A percentile compares a stretch with the other conserved stretches of the same genome.
Conservation (phyloP, 2,329 filamentous ascomycete species). For the Alternaria brassicicola region DNA sequence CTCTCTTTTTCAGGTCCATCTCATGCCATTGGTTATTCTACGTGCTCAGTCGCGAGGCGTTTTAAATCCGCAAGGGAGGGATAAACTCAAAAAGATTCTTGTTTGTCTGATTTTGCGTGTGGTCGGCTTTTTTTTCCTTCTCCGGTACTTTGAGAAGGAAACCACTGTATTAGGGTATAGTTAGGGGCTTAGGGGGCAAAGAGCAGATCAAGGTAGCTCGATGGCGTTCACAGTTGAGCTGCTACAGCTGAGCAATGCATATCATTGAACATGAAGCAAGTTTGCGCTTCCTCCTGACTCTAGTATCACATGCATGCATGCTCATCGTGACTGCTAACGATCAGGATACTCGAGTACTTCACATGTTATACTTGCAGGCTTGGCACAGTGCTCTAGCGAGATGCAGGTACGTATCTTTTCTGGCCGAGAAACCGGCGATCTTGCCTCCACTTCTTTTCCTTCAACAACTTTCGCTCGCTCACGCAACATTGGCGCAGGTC, state of each 20-base stretch:
- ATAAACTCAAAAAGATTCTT: constrained; percentile 29
- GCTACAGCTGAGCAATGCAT: constrained; percentile 17
- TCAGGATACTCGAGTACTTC: background rate
- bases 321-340: background rate
- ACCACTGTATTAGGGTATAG: constrained; percentile 23
- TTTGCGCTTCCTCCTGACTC: background rate
- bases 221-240: constrained; percentile 10
- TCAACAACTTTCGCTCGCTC: background rate
- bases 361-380: background rate
- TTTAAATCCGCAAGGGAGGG: constrained; percentile 36
- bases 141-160: constrained; percentile 15
- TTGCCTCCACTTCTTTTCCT: background rate
- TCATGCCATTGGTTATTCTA: constrained; percentile 25
- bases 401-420: constrained; percentile 15
- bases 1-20: constrained; percentile 35
- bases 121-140: constrained; percentile 16
- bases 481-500: background rate
- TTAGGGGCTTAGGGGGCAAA: constrained; percentile 10
- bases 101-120: constrained; percentile 21
- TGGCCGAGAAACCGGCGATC: constrained; percentile 12
- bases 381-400: constrained; percentile 1
- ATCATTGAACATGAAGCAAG: constrained; percentile 16
- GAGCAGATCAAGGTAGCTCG: constrained; percentile 13
- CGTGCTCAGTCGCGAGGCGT: constrained; percentile 32
- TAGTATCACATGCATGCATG: background rate